Conservation (phyloP, 1,284 basidiomycete genomes). For the Termitomyces sp. region DNA sequence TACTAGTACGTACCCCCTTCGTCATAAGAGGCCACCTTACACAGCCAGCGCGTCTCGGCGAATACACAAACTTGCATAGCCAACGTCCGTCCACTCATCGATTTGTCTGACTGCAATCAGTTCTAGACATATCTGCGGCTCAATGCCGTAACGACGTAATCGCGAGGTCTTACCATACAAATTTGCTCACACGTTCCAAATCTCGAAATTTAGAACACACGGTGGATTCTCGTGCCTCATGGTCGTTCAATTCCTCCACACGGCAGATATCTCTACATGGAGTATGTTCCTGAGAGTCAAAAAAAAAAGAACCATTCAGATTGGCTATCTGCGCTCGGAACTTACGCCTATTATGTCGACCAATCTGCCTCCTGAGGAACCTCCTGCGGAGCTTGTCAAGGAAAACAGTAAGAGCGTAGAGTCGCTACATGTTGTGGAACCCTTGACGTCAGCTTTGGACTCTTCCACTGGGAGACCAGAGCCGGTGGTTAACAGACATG, state of each 20-base stretch:
- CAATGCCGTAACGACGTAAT: too few relatives aligned
- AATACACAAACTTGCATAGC: too few relatives aligned
- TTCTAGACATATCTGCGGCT: too few relatives aligned
- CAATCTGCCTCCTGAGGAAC: neutral
- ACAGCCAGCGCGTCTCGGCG: too few relatives aligned
- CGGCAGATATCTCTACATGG: neutral
- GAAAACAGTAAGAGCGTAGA: neutral
- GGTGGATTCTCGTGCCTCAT: neutral
- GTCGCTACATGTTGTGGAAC: neutral
- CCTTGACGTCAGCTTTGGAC: neutral
- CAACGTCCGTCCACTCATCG: too few relatives aligned
- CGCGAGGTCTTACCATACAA: too few relatives aligned
- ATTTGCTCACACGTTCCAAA: too few relatives aligned
- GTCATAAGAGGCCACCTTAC: too few relatives aligned
- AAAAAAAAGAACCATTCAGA: neutral
- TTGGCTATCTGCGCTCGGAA: neutral
- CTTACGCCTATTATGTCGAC: neutral
- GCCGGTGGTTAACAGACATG: conserved; percentile 53
- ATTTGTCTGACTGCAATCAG: too few relatives aligned
- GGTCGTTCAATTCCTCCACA: neutral
- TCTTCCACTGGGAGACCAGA: conserved; percentile 22
- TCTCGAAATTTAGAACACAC: too few relatives aligned
- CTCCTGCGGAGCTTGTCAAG: neutral
- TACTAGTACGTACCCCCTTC: too few relatives aligned
- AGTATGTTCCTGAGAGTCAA: neutral